phyloP scores from a whole-genome alignment of 805 yeast genomes.

The Saturnispora kantuleensis region DNA sequence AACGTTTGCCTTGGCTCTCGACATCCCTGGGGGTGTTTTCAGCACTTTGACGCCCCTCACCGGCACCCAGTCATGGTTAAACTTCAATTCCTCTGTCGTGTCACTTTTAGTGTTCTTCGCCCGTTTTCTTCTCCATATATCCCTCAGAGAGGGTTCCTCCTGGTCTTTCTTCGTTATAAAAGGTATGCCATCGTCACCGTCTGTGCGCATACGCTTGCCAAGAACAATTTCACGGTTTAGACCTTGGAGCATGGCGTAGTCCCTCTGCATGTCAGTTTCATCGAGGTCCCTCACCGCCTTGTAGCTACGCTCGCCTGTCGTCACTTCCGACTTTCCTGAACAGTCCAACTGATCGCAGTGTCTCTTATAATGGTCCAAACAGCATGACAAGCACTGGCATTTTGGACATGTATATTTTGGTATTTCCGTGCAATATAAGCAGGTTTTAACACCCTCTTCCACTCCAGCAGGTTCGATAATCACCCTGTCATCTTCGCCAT shows the following conservation, averaged over 20 bases:
- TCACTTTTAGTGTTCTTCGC: conserved; percentile 26
- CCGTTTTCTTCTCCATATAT: conserved; percentile 43
- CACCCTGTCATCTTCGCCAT: not conserved
- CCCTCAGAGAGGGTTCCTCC: conserved; percentile 22
- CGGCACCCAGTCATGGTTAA: conserved; percentile 8
- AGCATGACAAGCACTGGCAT: conserved; percentile 59
- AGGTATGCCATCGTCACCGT: conserved; percentile 8
- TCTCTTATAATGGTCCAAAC: conserved; percentile 54
- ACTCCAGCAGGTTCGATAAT: not conserved
- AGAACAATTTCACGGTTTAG: conserved; percentile 54
- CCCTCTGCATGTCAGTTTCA: conserved; percentile 56
- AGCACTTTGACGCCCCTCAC: conserved; percentile 56
- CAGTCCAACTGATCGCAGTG: conserved; percentile 62
- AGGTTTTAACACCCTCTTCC: not conserved
- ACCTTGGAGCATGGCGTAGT: conserved; percentile 62
- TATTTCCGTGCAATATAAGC: conserved; percentile 28
- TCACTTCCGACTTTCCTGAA: conserved; percentile 48
- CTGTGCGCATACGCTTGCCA: conserved; percentile 34
- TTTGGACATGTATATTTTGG: conserved; percentile 76
- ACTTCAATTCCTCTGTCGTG: not conserved
- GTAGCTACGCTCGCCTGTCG: conserved; percentile 32
- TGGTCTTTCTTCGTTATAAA: conserved; percentile 23
- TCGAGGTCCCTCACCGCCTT: conserved; percentile 39
- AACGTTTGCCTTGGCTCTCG: conserved; percentile 44
- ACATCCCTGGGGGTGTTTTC: conserved; percentile 65